A percentile compares a stretch with the other conserved stretches of the same genome.
phyloP scores from a whole-genome alignment of 768 basidiomycete genomes.

The Leccinum olivaceopallidum region DNA sequence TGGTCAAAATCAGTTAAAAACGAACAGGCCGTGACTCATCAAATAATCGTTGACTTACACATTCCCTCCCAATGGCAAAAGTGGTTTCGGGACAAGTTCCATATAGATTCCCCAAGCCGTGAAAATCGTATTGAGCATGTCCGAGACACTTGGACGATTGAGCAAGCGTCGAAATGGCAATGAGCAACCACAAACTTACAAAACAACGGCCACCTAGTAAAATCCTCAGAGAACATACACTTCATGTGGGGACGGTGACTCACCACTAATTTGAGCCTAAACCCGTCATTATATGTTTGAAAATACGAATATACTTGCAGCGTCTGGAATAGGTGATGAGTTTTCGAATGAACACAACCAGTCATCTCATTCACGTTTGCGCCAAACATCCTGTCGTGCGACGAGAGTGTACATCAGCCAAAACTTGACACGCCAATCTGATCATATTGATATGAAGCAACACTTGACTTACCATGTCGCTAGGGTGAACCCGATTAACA shows the following conservation, averaged over 20 bases:
- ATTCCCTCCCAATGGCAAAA: slow-evolving; percentile 7
- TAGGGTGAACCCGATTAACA: slow-evolving; percentile 13
- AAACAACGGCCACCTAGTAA: slow-evolving; percentile 7
- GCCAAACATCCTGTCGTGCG: slow-evolving; percentile 14
- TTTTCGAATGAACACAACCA: background rate
- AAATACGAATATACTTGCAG: slow-evolving; percentile 13
- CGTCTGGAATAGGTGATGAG: slow-evolving; percentile 3
- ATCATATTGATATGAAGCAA: background rate
- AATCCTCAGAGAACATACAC: background rate
- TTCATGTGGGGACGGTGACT: background rate
- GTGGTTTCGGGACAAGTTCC: slow-evolving; percentile 7
- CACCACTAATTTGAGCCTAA: slow-evolving; percentile 8
- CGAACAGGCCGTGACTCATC: background rate
- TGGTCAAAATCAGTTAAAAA: background rate
- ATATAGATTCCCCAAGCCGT: slow-evolving; percentile 12
- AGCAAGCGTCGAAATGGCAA: background rate
- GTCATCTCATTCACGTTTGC: slow-evolving; percentile 4
- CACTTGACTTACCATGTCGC: slow-evolving; percentile 13
- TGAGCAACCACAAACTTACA: background rate
- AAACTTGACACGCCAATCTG: background rate
- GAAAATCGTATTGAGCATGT: slow-evolving; percentile 15
- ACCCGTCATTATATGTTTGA: slow-evolving; percentile 7
- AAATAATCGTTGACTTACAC: slow-evolving; percentile 1
- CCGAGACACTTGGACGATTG: slow-evolving; percentile 9
- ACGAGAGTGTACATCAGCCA: background rate